Percentiles rank a stretch among this genome's conserved stretches.
These are phyloP conservation scores for Boletus sp. DNA, from an alignment of 768 basidiomycete species.

Conservation along the genomic window DNA sequence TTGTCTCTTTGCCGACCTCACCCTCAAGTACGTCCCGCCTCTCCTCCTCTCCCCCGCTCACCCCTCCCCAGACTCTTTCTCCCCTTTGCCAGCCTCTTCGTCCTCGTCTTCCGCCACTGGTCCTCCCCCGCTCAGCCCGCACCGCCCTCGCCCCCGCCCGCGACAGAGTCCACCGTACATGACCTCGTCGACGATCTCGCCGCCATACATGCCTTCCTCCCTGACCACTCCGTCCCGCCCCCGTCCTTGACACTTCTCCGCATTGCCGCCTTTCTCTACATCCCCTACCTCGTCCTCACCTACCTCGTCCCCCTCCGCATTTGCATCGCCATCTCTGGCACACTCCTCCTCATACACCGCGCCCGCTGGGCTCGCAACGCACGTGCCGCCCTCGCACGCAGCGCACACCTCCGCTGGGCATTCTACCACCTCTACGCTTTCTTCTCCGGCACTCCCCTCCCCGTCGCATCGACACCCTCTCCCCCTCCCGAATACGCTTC, in stretches of 20 bases:
- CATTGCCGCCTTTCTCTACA: conserved; percentile 49
- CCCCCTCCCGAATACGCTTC: conserved; percentile 31
- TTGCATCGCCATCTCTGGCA: conserved; percentile 56
- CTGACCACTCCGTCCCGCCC: conserved; percentile 33
- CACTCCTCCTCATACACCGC: conserved; percentile 55
- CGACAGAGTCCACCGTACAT: conserved; percentile 56
- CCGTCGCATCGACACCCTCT: conserved; percentile 33
- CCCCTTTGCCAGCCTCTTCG: conserved; percentile 47
- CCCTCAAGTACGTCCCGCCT: conserved; percentile 43
- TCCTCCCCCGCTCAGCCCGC: conserved; percentile 14
- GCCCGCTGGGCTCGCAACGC: conserved; percentile 65
- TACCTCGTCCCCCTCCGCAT: conserved; percentile 60
- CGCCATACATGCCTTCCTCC: conserved; percentile 58
- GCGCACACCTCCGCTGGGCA: conserved; percentile 66
- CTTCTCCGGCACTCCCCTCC: conserved; percentile 55
- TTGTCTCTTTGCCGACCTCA: conserved; percentile 56
- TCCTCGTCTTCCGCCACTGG: conserved; percentile 33
- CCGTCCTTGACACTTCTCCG: conserved; percentile 46
- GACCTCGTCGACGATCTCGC: conserved; percentile 61
- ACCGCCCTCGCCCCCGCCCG: conserved; percentile 25
- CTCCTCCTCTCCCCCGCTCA: neutral
- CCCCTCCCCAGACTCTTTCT: conserved; percentile 49
- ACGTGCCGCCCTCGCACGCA: conserved; percentile 54
- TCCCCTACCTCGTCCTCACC: conserved; percentile 66
- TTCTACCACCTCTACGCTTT: conserved; percentile 49